Conservation (phyloP, 768 basidiomycete species). For the Boletellus ananas region DNA sequence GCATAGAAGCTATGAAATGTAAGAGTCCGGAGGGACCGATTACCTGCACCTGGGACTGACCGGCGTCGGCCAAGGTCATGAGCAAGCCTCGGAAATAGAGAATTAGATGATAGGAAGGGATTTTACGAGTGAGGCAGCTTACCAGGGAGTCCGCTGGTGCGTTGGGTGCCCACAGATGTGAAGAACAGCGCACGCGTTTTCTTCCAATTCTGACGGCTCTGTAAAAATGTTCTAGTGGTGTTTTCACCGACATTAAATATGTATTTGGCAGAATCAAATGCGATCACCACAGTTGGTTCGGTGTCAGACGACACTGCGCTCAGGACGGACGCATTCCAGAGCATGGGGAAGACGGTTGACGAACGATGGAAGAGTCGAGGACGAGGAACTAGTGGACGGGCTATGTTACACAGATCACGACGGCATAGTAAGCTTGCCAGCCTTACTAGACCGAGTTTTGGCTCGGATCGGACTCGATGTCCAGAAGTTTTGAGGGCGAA, state of each 20-base stretch:
- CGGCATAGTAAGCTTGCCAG: slow-evolving; percentile 28
- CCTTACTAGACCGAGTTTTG: slow-evolving; percentile 2
- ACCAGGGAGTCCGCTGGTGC: slow-evolving; percentile 75
- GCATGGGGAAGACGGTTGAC: slow-evolving; percentile 34
- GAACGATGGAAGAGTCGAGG: slow-evolving; percentile 17
- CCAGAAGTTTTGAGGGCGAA: background rate
- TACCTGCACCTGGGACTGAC: slow-evolving; percentile 52
- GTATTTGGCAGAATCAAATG: slow-evolving; percentile 77
- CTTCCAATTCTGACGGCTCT: slow-evolving; percentile 62
- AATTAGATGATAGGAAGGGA: background rate
- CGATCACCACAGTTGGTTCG: slow-evolving; percentile 69
- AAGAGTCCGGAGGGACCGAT: slow-evolving; percentile 71
- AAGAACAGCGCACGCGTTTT: slow-evolving; percentile 71
- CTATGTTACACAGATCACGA: slow-evolving; percentile 25
- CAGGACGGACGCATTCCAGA: slow-evolving; percentile 63
- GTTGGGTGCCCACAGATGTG: slow-evolving; percentile 58
- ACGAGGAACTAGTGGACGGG: slow-evolving; percentile 3
- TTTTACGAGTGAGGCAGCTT: slow-evolving; percentile 8
- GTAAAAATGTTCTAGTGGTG: slow-evolving; percentile 67
- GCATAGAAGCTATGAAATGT: slow-evolving; percentile 69
- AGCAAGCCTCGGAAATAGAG: slow-evolving; percentile 50
- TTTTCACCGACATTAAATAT: slow-evolving; percentile 88
- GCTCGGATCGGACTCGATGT: background rate
- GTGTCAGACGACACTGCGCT: slow-evolving; percentile 69
- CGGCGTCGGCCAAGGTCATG: slow-evolving; percentile 77